These are phyloP conservation scores for Litsea cubeba DNA, from an alignment of 164 flowering plant genomes.

Conservation along the genomic window DNA sequence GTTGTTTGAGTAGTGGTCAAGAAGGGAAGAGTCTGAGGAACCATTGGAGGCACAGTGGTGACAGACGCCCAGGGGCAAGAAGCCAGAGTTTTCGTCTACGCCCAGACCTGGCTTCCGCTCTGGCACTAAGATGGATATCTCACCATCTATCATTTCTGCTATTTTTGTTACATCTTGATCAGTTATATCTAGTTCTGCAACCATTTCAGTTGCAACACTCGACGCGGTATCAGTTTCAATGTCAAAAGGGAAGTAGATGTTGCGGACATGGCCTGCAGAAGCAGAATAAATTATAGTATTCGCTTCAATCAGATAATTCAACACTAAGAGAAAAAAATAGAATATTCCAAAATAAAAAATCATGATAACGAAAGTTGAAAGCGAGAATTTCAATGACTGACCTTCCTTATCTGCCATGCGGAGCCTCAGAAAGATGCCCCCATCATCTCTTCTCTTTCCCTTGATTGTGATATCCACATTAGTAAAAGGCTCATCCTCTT, in stretches of 20 bases:
- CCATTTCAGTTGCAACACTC: conserved; percentile 90
- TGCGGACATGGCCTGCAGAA: conserved; percentile 65
- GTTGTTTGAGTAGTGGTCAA: conserved; percentile 21
- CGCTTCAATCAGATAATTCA: background rate
- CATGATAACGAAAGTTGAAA: background rate
- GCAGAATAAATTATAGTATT: conserved; percentile 19
- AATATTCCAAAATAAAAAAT: background rate
- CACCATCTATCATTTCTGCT: conserved; percentile 88
- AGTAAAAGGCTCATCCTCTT: conserved; percentile 54
- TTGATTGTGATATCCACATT: conserved; percentile 62
- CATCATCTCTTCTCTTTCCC: conserved; percentile 68
- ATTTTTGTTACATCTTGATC: conserved; percentile 84
- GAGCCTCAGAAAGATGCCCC: conserved; percentile 70
- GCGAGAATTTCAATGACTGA: conserved; percentile 14
- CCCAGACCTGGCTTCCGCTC: conserved; percentile 53
- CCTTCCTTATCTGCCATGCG: conserved; percentile 87
- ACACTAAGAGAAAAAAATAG: background rate
- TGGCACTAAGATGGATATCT: conserved; percentile 69
- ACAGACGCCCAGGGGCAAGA: conserved; percentile 26
- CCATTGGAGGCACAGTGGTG: conserved; percentile 46
- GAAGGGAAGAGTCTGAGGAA: conserved; percentile 39
- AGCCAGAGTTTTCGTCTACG: conserved; percentile 31
- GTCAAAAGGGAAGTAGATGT: conserved; percentile 90
- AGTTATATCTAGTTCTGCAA: conserved; percentile 70
- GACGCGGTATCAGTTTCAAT: conserved; percentile 73